Base-by-base conservation (phyloP, 768 basidiomycete genomes). In the Naematelia aurantialba region DNA sequence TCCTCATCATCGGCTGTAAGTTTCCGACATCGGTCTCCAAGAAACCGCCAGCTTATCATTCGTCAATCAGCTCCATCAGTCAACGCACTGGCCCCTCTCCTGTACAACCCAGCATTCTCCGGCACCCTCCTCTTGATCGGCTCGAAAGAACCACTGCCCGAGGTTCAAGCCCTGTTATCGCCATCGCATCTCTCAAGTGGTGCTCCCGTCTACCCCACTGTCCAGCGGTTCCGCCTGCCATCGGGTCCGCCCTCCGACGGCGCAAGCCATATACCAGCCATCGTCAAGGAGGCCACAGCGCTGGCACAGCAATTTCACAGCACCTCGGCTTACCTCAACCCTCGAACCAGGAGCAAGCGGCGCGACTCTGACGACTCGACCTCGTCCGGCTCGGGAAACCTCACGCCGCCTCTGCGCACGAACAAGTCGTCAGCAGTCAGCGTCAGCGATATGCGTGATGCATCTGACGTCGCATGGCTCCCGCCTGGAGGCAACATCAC, bases 1-100 rank as follows among this genome's bases (percentile, higher is more conserved):
- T 70, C 1, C 45, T 70, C 22, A 58, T 68, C 10, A 50, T 70
- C 27, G 69, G 69, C 25, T 29, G 69, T 70, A 45, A 52, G 69
- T 66, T 24, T 19, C 42, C 17, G 11, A 14, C 26, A 24, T 13
- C 8, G 5, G 1, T 21, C 14, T 57, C 13, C 8, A 17, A 34
- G 27, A 42, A 31, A 51, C 30, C 12, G 21, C 25, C 26, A 13
- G 26, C 24, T 50, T 30, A 46, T 25, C 24, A 27, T 21, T 55
- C 13, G 51, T 24, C n/a, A 45, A n/a, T 45, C 27, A 70, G 68
- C 45, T 27, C 39, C 62, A 4, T 62, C 69, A 2, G 26, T 58
- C 21, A 59, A 58, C 5, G 49, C 66, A 3, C 58, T 70, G 8
- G 56, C 63, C 21, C 66, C 69, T 1, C 52, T 70, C 8, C 57